A percentile compares a stretch with the other conserved stretches of the same genome.
These are phyloP conservation scores for Acanthamoeba castellanii DNA, from an alignment of 208 protist genomes.

Conservation along the genomic window DNA sequence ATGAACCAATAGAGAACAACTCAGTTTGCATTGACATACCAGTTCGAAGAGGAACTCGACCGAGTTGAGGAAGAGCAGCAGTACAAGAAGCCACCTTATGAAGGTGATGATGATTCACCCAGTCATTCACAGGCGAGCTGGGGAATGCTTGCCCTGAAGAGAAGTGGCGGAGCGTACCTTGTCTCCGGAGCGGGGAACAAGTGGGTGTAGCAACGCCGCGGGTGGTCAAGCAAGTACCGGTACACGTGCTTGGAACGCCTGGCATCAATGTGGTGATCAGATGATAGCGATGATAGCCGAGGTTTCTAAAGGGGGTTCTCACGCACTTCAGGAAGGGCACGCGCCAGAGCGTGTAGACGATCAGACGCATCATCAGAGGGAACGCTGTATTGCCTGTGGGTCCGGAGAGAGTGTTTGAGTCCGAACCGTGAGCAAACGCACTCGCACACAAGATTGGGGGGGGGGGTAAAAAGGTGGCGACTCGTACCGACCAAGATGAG, in stretches of 20 bases:
- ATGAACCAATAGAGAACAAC: too few species aligned
- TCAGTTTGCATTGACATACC: background rate
- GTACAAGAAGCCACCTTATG: background rate
- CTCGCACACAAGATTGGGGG: too few species aligned
- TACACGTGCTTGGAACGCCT: background rate
- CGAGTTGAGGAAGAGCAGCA: background rate
- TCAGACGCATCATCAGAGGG: background rate
- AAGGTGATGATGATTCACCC: too few species aligned
- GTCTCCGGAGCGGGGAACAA: conserved; percentile 36
- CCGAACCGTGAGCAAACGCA: too few species aligned
- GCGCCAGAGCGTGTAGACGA: conserved; percentile 1
- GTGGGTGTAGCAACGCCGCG: conserved; percentile 60
- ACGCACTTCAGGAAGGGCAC: background rate
- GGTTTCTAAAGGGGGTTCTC: too few species aligned
- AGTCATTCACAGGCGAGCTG: too few species aligned
- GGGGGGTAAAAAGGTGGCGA: too few species aligned
- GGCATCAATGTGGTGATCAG: too few species aligned
- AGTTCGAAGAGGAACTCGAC: conserved; percentile 27
- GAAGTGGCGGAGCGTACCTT: background rate
- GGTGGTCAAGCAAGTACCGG: conserved; percentile 51
- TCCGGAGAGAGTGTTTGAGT: too few species aligned
- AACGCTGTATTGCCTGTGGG: conserved; percentile 7
- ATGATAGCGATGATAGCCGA: too few species aligned
- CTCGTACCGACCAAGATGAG: conserved; percentile 22
- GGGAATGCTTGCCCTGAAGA: too few species aligned